Conservation (phyloP, 768 basidiomycete species). For the Psilocybe tampanensis region DNA sequence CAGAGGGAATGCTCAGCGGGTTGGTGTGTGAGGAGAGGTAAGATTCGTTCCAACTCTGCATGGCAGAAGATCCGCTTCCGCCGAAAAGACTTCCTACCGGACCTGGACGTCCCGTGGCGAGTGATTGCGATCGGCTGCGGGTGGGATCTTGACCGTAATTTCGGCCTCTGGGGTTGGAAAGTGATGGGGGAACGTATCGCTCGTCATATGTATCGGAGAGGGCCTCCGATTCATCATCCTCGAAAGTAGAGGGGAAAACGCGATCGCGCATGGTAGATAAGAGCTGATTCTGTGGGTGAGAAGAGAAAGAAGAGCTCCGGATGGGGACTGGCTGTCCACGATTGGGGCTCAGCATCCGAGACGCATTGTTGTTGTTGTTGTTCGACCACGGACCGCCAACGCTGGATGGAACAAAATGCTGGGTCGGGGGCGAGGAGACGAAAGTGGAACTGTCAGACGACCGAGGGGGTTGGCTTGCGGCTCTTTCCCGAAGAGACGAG, state of each 20-base stretch:
- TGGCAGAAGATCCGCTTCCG: constrained; percentile 39
- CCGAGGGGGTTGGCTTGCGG: constrained; percentile 71
- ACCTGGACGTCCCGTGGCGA: constrained; percentile 62
- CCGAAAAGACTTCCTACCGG: constrained; percentile 53
- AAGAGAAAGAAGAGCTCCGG: constrained; percentile 70
- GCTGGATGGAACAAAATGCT: constrained; percentile 51
- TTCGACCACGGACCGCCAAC: constrained; percentile 49
- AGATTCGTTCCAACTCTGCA: constrained; percentile 65
- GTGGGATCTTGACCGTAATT: constrained; percentile 62
- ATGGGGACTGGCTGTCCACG: constrained; percentile 58
- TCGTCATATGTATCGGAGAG: constrained; percentile 68
- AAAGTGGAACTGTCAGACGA: constrained; percentile 40
- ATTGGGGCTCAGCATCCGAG: constrained; percentile 47
- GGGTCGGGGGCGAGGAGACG: constrained; percentile 55
- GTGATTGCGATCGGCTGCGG: constrained; percentile 77
- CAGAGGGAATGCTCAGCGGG: constrained; percentile 55
- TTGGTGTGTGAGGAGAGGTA: constrained; percentile 49
- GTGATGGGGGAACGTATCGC: constrained; percentile 46
- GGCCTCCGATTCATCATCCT: constrained; percentile 77
- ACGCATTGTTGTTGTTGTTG: constrained; percentile 25
- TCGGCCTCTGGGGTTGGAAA: constrained; percentile 60
- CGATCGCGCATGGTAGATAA: constrained; percentile 68
- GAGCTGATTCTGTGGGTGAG: constrained; percentile 56
- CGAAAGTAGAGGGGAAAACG: constrained; percentile 73
- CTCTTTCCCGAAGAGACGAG: constrained; percentile 58